These are phyloP conservation scores for Aleurites moluccanus DNA, from an alignment of 441 rosid genomes.

Conservation along the genomic window DNA sequence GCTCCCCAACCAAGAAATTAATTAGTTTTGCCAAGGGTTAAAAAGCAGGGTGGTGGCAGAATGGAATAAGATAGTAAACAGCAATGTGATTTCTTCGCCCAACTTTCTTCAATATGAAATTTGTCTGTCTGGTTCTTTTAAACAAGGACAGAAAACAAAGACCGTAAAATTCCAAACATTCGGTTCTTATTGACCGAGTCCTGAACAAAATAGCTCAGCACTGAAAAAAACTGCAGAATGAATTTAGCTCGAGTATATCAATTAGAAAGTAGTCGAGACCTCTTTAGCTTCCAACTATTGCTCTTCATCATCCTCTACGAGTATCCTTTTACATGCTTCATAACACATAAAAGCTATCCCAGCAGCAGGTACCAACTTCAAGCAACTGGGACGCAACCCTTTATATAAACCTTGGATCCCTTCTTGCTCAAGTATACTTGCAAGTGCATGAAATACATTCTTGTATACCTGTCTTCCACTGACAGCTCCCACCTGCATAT, in stretches of 20 bases:
- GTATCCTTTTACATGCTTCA: conserved; percentile 88
- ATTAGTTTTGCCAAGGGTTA: no score
- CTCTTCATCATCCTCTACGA: conserved; percentile 63
- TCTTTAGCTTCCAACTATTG: conserved; percentile 14
- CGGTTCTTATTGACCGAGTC: background rate
- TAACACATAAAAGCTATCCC: conserved; percentile 99
- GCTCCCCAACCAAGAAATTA: no score
- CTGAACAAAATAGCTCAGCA: background rate
- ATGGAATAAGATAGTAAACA: background rate
- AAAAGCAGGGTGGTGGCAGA: background rate
- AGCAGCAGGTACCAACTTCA: conserved; percentile 98
- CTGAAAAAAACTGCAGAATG: background rate
- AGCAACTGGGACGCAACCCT: conserved; percentile 95
- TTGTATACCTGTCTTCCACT: conserved; percentile 85
- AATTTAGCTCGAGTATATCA: background rate
- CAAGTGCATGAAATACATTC: conserved; percentile 79
- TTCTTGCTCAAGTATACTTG: conserved; percentile 75
- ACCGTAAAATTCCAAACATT: background rate
- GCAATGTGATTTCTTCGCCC: background rate
- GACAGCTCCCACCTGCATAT: conserved; percentile 96
- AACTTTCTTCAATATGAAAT: background rate
- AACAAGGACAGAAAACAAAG: background rate
- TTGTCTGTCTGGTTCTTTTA: background rate
- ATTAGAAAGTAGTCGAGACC: background rate
- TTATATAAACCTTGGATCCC: conserved; percentile 81